Evolutionary conservation across 306 rosid genomes (phyloP).

Genomic region (Nissolia schottii): DNA sequence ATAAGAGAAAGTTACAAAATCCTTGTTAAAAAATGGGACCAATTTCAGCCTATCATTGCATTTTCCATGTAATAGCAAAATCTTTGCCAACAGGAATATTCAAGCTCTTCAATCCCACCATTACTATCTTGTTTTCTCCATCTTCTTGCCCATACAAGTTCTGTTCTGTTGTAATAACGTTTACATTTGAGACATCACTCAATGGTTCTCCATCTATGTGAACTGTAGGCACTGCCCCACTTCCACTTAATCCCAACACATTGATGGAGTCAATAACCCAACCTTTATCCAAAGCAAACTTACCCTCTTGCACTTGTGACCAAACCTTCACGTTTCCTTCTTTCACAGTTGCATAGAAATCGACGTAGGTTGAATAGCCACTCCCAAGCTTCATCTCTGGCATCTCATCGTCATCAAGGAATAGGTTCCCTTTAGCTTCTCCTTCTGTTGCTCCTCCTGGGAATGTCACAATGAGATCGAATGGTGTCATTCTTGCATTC

Average conservation of each 20-base stretch:
- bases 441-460: slow-evolving; percentile 58
- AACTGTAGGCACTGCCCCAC: slow-evolving; percentile 36
- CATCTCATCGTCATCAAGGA: slow-evolving; percentile 75
- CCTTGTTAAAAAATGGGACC: neutral
- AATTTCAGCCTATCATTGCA: slow-evolving; percentile 33
- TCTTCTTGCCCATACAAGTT: slow-evolving; percentile 25
- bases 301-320: slow-evolving; percentile 76
- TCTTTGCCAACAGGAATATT: slow-evolving; percentile 61
- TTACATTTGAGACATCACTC: slow-evolving; percentile 26
- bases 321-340: slow-evolving; percentile 60
- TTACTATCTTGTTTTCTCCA: slow-evolving; percentile 35
- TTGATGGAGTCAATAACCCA: slow-evolving; percentile 60
- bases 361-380: slow-evolving; percentile 64
- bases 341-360: slow-evolving; percentile 55
- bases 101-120: slow-evolving; percentile 63
- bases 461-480: slow-evolving; percentile 58
- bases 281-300: slow-evolving; percentile 73
- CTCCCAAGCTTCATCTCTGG: slow-evolving; percentile 71
- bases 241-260: slow-evolving; percentile 68
- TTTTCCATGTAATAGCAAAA: slow-evolving; percentile 66
- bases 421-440: slow-evolving; percentile 69
- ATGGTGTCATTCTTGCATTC: slow-evolving; percentile 84
- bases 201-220: slow-evolving; percentile 47
- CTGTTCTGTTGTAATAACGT: slow-evolving; percentile 44
- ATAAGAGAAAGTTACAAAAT: neutral